Conservation (phyloP, 106 monocot species). For the Dendrobium officinale region DNA sequence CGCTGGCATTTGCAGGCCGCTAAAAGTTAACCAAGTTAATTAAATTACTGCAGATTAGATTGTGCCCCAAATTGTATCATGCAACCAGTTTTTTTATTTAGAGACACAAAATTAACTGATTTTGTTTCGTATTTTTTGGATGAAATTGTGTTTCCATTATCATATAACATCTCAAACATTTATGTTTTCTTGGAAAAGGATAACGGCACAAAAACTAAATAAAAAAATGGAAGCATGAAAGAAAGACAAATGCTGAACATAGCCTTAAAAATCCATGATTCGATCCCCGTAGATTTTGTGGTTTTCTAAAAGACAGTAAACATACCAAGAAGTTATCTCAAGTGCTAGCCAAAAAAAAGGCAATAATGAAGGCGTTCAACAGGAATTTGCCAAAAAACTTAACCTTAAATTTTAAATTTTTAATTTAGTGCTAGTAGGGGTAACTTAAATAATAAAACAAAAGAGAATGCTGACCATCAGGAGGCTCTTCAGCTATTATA, state of each 20-base stretch:
- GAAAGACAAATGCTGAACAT: not conserved
- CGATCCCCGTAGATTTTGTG: not conserved
- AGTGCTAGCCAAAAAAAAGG: not conserved
- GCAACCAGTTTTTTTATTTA: no score
- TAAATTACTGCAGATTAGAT: no score
- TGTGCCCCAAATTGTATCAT: no score
- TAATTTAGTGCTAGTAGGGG: not conserved
- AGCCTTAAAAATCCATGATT: not conserved
- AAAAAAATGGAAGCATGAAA: not conserved
- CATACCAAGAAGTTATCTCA: not conserved
- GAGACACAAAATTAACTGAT: no score
- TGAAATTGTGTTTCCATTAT: not conserved
- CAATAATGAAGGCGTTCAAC: not conserved
- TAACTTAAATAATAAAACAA: not conserved
- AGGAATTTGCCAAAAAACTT: not conserved
- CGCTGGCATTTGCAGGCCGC: no score
- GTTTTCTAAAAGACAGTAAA: not conserved
- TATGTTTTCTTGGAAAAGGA: not conserved
- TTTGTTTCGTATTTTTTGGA: no score
- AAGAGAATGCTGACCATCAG: constrained; percentile 55
- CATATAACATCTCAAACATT: not conserved
- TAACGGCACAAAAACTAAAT: not conserved
- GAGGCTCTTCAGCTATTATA: constrained; percentile 93
- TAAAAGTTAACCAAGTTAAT: no score
- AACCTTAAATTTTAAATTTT: not conserved